Percentiles rank a stretch among this genome's conserved stretches.
phyloP scores from a whole-genome alignment of 495 filamentous ascomycete species.

The Aspergillus indologenus region DNA sequence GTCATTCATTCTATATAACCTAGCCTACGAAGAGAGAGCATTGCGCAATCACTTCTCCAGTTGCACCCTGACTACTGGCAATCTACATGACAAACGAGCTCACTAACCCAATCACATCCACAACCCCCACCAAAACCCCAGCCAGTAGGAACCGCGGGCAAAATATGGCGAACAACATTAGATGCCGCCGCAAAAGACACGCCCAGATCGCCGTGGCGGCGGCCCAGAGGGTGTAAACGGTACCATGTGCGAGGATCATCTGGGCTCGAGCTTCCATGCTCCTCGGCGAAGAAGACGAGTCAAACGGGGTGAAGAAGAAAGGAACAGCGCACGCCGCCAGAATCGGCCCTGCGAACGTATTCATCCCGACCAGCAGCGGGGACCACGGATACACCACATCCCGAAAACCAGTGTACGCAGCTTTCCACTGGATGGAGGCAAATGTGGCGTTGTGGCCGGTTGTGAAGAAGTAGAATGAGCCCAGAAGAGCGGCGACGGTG shows the following conservation, averaged over 20 bases:
- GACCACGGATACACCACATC: conserved; percentile 82
- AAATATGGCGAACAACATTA: conserved; percentile 95
- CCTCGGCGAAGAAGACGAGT: neutral
- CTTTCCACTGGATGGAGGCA: conserved; percentile 87
- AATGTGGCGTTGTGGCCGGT: conserved; percentile 92
- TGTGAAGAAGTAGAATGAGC: conserved; percentile 89
- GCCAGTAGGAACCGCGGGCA: conserved; percentile 82
- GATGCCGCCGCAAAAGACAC: conserved; percentile 74
- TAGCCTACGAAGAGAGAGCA: too few relatives aligned
- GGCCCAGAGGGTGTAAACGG: conserved; percentile 7
- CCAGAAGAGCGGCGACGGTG: conserved; percentile 74
- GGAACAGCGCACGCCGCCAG: conserved; percentile 74
- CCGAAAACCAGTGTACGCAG: conserved; percentile 79
- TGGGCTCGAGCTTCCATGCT: neutral
- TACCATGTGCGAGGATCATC: conserved; percentile 35
- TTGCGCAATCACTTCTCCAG: too few relatives aligned
- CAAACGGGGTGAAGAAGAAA: too few relatives aligned
- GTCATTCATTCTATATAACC: neutral
- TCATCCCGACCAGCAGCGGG: conserved; percentile 72
- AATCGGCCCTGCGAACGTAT: conserved; percentile 87
- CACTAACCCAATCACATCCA: conserved; percentile 48
- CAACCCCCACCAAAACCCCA: conserved; percentile 61
- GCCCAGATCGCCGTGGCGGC: conserved; percentile 75
- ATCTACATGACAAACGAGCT: neutral
- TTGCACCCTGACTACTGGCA: too few relatives aligned